Percentiles rank a stretch among this genome's conserved stretches.
Conservation (phyloP, 805 yeast species). For the Lachancea meyersii region DNA sequence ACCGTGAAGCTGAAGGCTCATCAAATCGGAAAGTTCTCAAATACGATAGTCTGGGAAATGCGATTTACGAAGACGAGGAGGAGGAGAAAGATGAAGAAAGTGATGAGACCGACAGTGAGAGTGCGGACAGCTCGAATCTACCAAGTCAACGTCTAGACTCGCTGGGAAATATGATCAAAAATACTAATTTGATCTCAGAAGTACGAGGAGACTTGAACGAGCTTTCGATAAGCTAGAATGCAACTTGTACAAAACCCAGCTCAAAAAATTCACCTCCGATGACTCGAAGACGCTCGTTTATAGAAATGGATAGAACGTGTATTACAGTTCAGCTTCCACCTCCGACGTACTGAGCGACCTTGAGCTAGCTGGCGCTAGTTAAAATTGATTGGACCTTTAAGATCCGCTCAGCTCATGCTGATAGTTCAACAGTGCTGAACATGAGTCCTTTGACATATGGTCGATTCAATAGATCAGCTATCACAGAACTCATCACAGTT, state of each 20-base stretch:
- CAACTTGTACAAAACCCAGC: not conserved
- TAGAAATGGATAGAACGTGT: too few relatives aligned
- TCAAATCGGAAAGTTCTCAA: slow-evolving; percentile 10
- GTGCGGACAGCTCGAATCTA: too few relatives aligned
- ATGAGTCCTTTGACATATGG: not conserved
- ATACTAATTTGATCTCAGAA: not conserved
- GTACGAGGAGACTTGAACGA: not conserved
- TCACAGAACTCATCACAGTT: slow-evolving; percentile 1
- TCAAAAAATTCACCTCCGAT: too few relatives aligned
- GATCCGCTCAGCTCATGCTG: not conserved
- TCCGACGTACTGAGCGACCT: not conserved
- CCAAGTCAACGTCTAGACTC: slow-evolving; percentile 16
- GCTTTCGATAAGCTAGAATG: not conserved
- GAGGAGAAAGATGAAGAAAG: slow-evolving; percentile 11
- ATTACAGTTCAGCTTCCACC: too few relatives aligned
- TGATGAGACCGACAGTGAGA: slow-evolving; percentile 3
- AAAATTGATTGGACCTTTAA: too few relatives aligned
- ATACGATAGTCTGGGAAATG: slow-evolving; percentile 26
- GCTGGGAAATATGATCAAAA: slow-evolving; percentile 21
- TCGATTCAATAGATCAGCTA: not conserved
- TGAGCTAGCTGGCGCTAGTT: too few relatives aligned
- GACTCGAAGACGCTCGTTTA: too few relatives aligned
- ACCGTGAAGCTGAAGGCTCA: slow-evolving; percentile 23
- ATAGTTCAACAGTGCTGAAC: not conserved
- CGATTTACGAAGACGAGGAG: slow-evolving; percentile 13